phyloP scores from a whole-genome alignment of 257 asterid species.

The Solanum gracilifrons region DNA sequence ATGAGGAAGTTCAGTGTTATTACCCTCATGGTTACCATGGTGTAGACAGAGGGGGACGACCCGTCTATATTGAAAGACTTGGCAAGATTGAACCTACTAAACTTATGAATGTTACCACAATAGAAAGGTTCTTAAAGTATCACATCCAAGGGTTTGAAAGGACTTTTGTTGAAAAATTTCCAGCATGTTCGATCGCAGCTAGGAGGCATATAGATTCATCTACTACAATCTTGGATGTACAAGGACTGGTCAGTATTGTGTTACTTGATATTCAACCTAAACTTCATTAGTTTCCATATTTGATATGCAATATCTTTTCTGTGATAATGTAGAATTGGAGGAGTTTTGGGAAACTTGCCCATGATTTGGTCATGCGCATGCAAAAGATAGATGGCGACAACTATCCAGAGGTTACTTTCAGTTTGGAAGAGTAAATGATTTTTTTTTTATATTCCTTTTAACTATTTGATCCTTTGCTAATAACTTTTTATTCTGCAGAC shows the following conservation, averaged over 20 bases:
- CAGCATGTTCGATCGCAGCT: slow-evolving; percentile 89
- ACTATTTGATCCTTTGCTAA: slow-evolving; percentile 8
- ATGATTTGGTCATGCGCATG: slow-evolving; percentile 82
- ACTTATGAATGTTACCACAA: slow-evolving; percentile 77
- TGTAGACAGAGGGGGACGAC: slow-evolving; percentile 84
- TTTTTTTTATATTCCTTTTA: background rate
- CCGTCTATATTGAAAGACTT: slow-evolving; percentile 88
- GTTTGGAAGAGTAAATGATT: slow-evolving; percentile 2
- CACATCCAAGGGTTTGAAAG: slow-evolving; percentile 91
- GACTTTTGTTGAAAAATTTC: slow-evolving; percentile 66
- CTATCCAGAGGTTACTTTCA: slow-evolving; percentile 80
- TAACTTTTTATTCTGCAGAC: slow-evolving; percentile 44
- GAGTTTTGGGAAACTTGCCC: slow-evolving; percentile 90
- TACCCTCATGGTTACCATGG: slow-evolving; percentile 99
- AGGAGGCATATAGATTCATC: slow-evolving; percentile 84
- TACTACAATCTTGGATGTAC: slow-evolving; percentile 79
- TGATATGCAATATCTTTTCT: background rate
- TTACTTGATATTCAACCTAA: background rate
- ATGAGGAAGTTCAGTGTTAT: slow-evolving; percentile 61
- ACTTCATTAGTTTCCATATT: background rate
- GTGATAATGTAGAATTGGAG: slow-evolving; percentile 67
- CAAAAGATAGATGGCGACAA: slow-evolving; percentile 90
- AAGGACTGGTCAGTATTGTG: slow-evolving; percentile 72
- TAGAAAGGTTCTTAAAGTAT: slow-evolving; percentile 81
- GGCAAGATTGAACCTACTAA: slow-evolving; percentile 80